Evolutionary conservation across 306 rosid genomes (phyloP), one percentile per base, ranked within the genome.

Genomic region (Dryas alaskensis): DNA sequence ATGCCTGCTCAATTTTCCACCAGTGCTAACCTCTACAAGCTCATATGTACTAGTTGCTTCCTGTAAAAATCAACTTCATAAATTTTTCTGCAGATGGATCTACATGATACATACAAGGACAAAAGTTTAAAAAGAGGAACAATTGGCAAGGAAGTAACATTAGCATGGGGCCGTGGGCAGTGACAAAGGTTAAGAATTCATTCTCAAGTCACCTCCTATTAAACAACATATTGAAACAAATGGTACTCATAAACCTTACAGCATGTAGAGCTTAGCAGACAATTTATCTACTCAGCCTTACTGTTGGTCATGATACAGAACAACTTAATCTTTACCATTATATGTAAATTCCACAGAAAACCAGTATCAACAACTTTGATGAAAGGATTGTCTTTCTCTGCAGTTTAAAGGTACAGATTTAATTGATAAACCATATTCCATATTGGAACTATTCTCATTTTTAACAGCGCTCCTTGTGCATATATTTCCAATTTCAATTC

Each of bases 1-100:
- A 84, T 94, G 99, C 74, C 99, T 82, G 71, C 99, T 81, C 63
- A 94, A 74, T 78, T 83, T 92, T 72, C 95, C 99, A 57, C 99
- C 99, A 0, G 86, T 79, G 79, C 99, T 94, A 9, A 88, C 83
- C 86, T 94, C 99, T 3, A 79, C 77, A 31, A 94, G 92, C 83
- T 92, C 92, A 17, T 94, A 94, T 22, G 84, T 73, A 83, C 97
- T 94, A 60, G 82, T 72, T 42, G 88, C 74, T 72, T 88, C 97
- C 99, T 94, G 85, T 48, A 84, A 84, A 77, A 74, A 80, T 65
- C 39, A 75, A 72, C 48, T 73, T 73, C 59, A 46, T 68, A 49
- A 78, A 58, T 45, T 62, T 40, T 63, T 5, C 37, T 66, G 44
- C 57, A 64, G 60, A 65, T 39, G 55, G 49, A 77, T 63, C 62